These are phyloP conservation scores for Globisporangium spiculum DNA, from an alignment of 352 stramenopile genomes.

Conservation along the genomic window DNA sequence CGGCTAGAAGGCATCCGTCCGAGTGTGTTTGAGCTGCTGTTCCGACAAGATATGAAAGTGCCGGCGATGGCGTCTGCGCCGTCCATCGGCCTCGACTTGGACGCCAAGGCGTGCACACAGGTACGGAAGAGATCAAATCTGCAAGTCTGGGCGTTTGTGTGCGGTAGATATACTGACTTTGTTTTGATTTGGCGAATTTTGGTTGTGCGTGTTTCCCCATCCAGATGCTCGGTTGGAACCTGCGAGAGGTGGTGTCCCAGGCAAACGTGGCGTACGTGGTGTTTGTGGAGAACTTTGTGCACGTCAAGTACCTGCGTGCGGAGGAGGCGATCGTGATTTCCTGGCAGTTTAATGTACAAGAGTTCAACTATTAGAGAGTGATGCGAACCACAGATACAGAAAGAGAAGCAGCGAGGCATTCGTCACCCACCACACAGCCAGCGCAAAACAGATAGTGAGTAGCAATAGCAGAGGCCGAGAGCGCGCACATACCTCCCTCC, in stretches of 20 bases:
- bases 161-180: neutral
- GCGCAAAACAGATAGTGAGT: constrained; percentile 1
- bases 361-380: constrained; percentile 21
- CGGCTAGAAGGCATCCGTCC: constrained; percentile 60
- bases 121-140: constrained; percentile 22
- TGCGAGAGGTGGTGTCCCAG: constrained; percentile 50
- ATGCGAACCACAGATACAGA: neutral
- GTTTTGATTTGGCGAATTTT: neutral
- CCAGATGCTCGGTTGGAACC: constrained; percentile 56
- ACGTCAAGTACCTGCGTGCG: constrained; percentile 42
- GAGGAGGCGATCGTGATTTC: constrained; percentile 46
- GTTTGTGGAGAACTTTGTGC: constrained; percentile 38
- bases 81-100: constrained; percentile 38
- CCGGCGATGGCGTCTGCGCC: constrained; percentile 26
- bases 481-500: too few species aligned
- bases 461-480: neutral
- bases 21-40: constrained; percentile 60
- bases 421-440: neutral
- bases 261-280: constrained; percentile 43
- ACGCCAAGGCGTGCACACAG: constrained; percentile 47
- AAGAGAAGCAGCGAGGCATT: neutral
- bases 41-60: constrained; percentile 42
- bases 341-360: constrained; percentile 48
- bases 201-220: neutral
- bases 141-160: constrained; percentile 10